Percentiles rank a stretch among this genome's conserved stretches.
Evolutionary conservation across 2,329 filamentous ascomycete genomes (phyloP).

Genomic region (Chaetomium globosum): DNA sequence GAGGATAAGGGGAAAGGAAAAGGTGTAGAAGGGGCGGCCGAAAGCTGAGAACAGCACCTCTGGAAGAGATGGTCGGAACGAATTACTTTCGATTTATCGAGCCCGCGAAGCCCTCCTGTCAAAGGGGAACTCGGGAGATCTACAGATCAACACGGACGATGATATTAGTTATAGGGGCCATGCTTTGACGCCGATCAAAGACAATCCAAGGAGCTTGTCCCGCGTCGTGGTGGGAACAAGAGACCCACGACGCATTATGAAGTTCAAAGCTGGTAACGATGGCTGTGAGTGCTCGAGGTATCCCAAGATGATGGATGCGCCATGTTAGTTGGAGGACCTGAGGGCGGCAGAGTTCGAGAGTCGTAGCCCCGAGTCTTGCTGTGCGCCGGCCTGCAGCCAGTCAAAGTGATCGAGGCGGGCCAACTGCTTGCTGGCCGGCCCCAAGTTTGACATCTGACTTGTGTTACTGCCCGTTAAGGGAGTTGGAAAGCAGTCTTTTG

Average conservation of each 20-base stretch:
- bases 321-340: background rate
- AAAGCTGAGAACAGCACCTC: slow-evolving; percentile 23
- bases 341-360: slow-evolving; percentile 18
- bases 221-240: background rate
- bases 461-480: background rate
- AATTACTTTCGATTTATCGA: background rate
- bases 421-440: background rate
- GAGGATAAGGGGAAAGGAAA: slow-evolving; percentile 54
- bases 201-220: too few species aligned
- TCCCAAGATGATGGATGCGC: background rate
- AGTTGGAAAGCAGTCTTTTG: background rate
- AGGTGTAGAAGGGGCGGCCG: slow-evolving; percentile 34
- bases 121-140: background rate
- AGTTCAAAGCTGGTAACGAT: too few species aligned
- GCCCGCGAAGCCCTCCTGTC: background rate
- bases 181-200: background rate
- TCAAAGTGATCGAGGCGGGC: background rate
- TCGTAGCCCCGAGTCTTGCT: background rate
- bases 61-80: background rate
- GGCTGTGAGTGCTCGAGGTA: background rate
- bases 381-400: slow-evolving; percentile 1
- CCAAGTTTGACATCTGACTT: background rate
- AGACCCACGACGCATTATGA: background rate
- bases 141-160: too few species aligned
- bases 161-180: background rate